Evolutionary conservation across 2,329 filamentous ascomycete species (phyloP).

Genomic region (Neoascochyta sp.): DNA sequence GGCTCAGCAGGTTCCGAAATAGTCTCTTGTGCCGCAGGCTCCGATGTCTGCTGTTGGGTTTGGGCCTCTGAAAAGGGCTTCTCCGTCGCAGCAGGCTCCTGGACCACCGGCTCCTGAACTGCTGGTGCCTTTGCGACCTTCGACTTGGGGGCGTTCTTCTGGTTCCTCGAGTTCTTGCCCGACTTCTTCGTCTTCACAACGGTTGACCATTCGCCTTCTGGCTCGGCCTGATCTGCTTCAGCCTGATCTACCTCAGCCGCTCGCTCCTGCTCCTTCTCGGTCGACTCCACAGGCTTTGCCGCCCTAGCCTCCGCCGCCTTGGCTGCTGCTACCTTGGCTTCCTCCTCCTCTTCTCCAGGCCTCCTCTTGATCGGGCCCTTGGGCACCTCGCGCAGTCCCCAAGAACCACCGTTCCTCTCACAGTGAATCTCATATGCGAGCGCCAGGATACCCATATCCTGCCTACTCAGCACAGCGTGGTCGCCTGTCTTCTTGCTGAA

Average conservation of each 20-base stretch:
- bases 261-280: constrained; percentile 9
- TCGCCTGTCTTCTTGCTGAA: constrained; percentile 91
- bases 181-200: constrained; percentile 8
- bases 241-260: constrained; percentile 1
- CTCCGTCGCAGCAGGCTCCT: constrained; percentile 5
- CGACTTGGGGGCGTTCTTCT: constrained; percentile 7
- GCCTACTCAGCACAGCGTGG: constrained; percentile 77
- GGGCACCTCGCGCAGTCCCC: constrained; percentile 73
- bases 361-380: constrained; percentile 71
- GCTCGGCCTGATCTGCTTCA: constrained; percentile 5
- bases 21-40: constrained; percentile 6
- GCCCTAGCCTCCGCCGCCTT: constrained; percentile 7
- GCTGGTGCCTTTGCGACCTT: too few species aligned
- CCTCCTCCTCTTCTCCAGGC: constrained; percentile 20
- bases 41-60: constrained; percentile 9
- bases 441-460: constrained; percentile 85
- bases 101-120: constrained; percentile 1
- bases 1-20: constrained; percentile 4
- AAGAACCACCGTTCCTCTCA: constrained; percentile 84
- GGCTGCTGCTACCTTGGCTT: constrained; percentile 17
- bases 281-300: constrained; percentile 9
- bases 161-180: constrained; percentile 11
- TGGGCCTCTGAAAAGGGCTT: constrained; percentile 3
- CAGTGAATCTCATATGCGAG: constrained; percentile 93
- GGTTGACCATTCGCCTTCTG: constrained; percentile 9